Conservation (phyloP, 2,329 filamentous ascomycete species). For the Ustulina deusta region DNA sequence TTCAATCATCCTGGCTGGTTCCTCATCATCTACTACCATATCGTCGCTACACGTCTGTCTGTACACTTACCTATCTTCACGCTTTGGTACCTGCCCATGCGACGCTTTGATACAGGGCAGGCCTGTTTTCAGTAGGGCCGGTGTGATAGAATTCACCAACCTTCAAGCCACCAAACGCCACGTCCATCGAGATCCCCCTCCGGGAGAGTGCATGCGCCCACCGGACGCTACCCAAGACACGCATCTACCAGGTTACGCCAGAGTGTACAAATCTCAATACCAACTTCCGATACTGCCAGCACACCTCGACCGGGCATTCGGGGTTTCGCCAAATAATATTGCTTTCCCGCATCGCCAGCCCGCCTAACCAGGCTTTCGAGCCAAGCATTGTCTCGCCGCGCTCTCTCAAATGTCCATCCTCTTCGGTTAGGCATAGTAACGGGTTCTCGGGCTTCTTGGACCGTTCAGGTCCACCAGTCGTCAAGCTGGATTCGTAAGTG, state of each 20-base stretch:
- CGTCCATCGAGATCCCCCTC: slow-evolving; percentile 5
- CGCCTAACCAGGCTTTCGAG: slow-evolving; percentile 24
- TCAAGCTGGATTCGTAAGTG: slow-evolving; percentile 54
- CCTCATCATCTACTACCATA: slow-evolving; percentile 20
- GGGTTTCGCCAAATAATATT: slow-evolving; percentile 26
- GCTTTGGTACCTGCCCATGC: slow-evolving; percentile 19
- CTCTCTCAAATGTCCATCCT: slow-evolving; percentile 42
- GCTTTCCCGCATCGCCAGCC: slow-evolving; percentile 27
- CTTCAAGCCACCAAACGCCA: slow-evolving; percentile 23
- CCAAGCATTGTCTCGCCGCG: slow-evolving; percentile 28
- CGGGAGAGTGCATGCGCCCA: slow-evolving; percentile 19
- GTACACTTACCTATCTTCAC: slow-evolving; percentile 18
- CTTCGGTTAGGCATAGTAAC: slow-evolving; percentile 38
- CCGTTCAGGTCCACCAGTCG: slow-evolving; percentile 50
- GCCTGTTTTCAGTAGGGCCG: slow-evolving; percentile 21
- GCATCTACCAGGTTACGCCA: slow-evolving; percentile 18
- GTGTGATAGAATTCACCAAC: slow-evolving; percentile 22
- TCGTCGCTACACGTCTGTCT: neutral
- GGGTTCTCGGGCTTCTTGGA: slow-evolving; percentile 44
- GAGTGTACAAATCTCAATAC: slow-evolving; percentile 14
- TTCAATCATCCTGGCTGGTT: slow-evolving; percentile 17
- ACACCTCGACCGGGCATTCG: slow-evolving; percentile 10
- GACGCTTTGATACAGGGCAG: slow-evolving; percentile 5
- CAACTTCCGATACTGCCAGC: slow-evolving; percentile 9
- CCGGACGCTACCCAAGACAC: slow-evolving; percentile 20